Percentiles rank a stretch among this genome's conserved stretches.
Conservation (phyloP, 441 rosid genomes). For the Arabidopsis lyrata region DNA sequence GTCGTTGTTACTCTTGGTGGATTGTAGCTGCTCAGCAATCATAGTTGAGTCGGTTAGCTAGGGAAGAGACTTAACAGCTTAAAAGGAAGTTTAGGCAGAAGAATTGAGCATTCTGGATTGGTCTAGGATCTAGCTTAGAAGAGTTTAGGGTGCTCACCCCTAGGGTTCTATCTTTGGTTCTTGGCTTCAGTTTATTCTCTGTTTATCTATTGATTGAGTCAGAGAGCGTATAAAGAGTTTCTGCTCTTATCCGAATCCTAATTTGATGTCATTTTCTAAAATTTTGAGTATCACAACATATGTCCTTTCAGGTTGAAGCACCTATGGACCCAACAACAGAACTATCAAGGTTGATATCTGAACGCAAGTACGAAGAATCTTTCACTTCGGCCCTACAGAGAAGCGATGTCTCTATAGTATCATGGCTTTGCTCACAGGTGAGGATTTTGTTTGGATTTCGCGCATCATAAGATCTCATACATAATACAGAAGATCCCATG, state of each 20-base stretch:
- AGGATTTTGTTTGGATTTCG: not conserved
- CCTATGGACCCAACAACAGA: slow-evolving; percentile 63
- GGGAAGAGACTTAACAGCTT: slow-evolving; percentile 16
- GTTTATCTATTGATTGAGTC: not conserved
- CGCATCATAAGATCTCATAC: not conserved
- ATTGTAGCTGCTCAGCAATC: slow-evolving; percentile 8
- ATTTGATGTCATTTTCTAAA: slow-evolving; percentile 8
- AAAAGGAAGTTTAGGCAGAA: slow-evolving; percentile 5
- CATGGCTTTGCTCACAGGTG: slow-evolving; percentile 80
- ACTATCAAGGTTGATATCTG: slow-evolving; percentile 59
- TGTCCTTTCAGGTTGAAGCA: slow-evolving; percentile 53
- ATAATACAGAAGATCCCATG: slow-evolving; percentile 9
- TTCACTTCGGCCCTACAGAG: slow-evolving; percentile 64
- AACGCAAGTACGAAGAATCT: slow-evolving; percentile 68
- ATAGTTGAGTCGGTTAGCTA: slow-evolving; percentile 23
- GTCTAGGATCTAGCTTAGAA: slow-evolving; percentile 20
- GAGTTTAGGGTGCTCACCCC: slow-evolving; percentile 15
- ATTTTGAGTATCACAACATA: slow-evolving; percentile 9
- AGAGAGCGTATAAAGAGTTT: slow-evolving; percentile 11
- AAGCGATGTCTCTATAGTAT: slow-evolving; percentile 63
- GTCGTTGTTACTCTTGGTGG: slow-evolving; percentile 22
- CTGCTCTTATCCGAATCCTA: slow-evolving; percentile 3
- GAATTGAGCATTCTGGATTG: slow-evolving; percentile 14
- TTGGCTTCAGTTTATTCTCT: slow-evolving; percentile 8
- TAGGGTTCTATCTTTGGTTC: slow-evolving; percentile 16